Evolutionary conservation across 768 basidiomycete genomes (phyloP).

Genomic region (Amanita fuliginea): DNA sequence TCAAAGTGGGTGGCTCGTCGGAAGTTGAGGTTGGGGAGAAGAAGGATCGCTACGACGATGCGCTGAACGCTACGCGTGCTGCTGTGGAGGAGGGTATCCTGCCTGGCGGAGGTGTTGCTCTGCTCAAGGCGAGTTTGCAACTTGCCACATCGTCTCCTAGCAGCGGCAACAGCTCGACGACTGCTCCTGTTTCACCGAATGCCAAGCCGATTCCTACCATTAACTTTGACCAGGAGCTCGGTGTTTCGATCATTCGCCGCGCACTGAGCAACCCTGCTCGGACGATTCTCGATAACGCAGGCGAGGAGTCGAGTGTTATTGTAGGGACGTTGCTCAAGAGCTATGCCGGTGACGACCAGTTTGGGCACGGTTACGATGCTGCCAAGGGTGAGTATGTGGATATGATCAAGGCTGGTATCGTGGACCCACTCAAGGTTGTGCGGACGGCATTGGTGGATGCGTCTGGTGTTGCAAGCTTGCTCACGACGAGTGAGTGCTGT

Average conservation of each 20-base stretch:
- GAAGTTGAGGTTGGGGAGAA: constrained; percentile 99
- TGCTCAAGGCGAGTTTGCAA: constrained; percentile 74
- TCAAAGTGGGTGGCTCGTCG: constrained; percentile 88
- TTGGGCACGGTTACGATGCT: constrained; percentile 84
- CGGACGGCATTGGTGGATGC: constrained; percentile 90
- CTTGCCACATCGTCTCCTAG: constrained; percentile 48
- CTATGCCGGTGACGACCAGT: constrained; percentile 67
- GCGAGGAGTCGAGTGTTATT: constrained; percentile 89
- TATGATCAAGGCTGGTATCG: constrained; percentile 90
- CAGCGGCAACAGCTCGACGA: constrained; percentile 31
- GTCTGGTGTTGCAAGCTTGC: constrained; percentile 81
- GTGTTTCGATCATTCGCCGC: constrained; percentile 84
- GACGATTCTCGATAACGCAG: constrained; percentile 88
- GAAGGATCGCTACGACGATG: constrained; percentile 98
- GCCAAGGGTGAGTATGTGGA: constrained; percentile 87
- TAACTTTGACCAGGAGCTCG: constrained; percentile 98
- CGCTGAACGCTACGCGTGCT: constrained; percentile 94
- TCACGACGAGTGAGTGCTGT: constrained; percentile 89
- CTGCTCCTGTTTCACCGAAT: constrained; percentile 38
- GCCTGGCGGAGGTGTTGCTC: constrained; percentile 90
- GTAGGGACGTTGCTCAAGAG: constrained; percentile 73
- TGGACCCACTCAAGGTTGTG: constrained; percentile 95
- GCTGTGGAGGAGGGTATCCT: constrained; percentile 98
- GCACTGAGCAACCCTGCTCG: constrained; percentile 78
- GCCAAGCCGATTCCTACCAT: constrained; percentile 61